Evolutionary conservation across 306 rosid species (phyloP), one percentile per base, ranked within the genome.

Genomic region (Malus sylvestris): DNA sequence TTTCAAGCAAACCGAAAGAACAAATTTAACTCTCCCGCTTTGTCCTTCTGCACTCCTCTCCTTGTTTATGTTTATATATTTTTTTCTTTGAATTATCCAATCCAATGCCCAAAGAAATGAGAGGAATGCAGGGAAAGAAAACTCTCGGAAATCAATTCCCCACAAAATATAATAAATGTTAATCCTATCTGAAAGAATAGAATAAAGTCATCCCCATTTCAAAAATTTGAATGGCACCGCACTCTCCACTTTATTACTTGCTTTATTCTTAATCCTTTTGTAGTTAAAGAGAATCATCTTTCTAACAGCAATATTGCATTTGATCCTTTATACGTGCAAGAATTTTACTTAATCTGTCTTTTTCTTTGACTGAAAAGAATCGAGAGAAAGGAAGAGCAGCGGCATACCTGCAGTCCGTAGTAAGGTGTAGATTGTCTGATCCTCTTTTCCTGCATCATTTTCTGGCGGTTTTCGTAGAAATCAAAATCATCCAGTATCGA

Each of bases 391-490:
- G 62, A 44, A 27, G 25, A 67, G 62, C 40, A 15, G 58, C 46
- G 49, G 32, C 79, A 76, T 49, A 88, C 96, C 89, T 90, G 89
- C 49, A 62, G 14, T 55, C 68, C 84, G 75, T 75, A 58, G 74
- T 72, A 83, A 22, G 85, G 87, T 68, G 78, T 35, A 70, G 83
- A 77, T 42, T 88, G 93, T 77, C 82, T 81, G 60, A 55, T 46
- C 85, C 86, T 90, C 87, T 90, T 92, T 77, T 90, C 93, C 73
- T 85, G 91, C 90, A 87, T 80, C 18, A 88, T 88, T 77, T 81
- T 88, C 79, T 92, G 89, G 44, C 97, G 97, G 81, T 83, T 88
- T 83, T 92, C 97, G 4, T 92, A 92, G 74, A 92, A 90, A 22
- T 87, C 91, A 71, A 92, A 90, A 81, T 92, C 96, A 30, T 92